A percentile compares a stretch with the other conserved stretches of the same genome.
phyloP scores from a whole-genome alignment of 257 asterid species.

The Leonotis leonurus region DNA sequence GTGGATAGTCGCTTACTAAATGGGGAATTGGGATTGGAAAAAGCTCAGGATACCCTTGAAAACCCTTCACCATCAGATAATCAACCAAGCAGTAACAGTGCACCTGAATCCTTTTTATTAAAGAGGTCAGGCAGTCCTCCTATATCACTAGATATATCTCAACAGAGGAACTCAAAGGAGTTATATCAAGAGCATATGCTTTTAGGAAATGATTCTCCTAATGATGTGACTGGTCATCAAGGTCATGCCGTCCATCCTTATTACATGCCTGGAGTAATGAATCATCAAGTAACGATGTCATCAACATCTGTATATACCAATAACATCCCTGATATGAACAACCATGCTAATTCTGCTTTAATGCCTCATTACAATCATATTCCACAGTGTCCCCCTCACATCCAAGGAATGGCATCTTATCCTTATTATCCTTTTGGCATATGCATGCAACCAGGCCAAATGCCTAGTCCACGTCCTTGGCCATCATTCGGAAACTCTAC shows the following conservation, averaged over 20 bases:
- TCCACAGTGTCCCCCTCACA: slow-evolving; percentile 49
- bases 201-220: slow-evolving; percentile 37
- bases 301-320: slow-evolving; percentile 44
- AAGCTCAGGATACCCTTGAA: slow-evolving; percentile 21
- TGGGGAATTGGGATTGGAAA: slow-evolving; percentile 27
- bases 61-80: slow-evolving; percentile 34
- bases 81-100: slow-evolving; percentile 34
- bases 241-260: slow-evolving; percentile 49
- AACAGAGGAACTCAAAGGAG: slow-evolving; percentile 38
- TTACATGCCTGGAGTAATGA: slow-evolving; percentile 59
- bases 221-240: slow-evolving; percentile 35
- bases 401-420: slow-evolving; percentile 54
- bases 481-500: slow-evolving; percentile 42
- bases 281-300: slow-evolving; percentile 51
- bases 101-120: slow-evolving; percentile 41
- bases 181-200: slow-evolving; percentile 37
- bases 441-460: slow-evolving; percentile 70
- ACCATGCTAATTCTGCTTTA: slow-evolving; percentile 38
- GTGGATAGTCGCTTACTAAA: slow-evolving; percentile 28
- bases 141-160: slow-evolving; percentile 43
- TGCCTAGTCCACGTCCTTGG: slow-evolving; percentile 56
- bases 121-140: slow-evolving; percentile 57
- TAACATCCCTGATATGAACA: slow-evolving; percentile 40
- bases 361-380: slow-evolving; percentile 59
- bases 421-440: slow-evolving; percentile 63